Evolutionary conservation across 805 yeast genomes (phyloP), one percentile per base, ranked within the genome.

Genomic region (Starmerella apicola): DNA sequence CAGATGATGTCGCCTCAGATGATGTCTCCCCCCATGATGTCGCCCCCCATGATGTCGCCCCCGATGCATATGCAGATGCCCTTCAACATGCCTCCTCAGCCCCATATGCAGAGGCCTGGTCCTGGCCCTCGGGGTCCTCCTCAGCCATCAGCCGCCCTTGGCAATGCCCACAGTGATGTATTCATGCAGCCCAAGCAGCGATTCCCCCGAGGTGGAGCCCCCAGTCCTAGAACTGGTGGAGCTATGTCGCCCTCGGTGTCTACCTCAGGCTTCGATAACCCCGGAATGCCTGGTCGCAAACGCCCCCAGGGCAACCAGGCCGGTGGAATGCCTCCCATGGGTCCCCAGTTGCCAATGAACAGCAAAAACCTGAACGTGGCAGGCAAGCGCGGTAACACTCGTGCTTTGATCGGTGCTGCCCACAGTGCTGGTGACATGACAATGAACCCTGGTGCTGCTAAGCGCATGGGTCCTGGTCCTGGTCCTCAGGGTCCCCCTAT

Each of bases 171-270:
- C 35, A 26, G 26, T 6, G 44, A 41, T n/a, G 23, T 36, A 13
- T 41, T 36, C 32, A 41, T 41, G 44, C 19, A 20, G n/a, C 22
- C 37, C 2, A 32, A 20, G 26, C 24, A 16, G 20, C 30, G 44
- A n/a, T 41, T 41, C 32, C 44, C 44, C 12, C 36, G 36, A 25
- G 34, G 34, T 16, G 39, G 39, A 9, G n/a, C 16, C 21, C 13
- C 9, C 15, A 30, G 41, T n/a, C 43, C 43, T 2, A 15, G 13
- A 5, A 3, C 30, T 10, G 29, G 18, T 16, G 31, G 21, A 7
- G 12, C 16, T 7, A 22, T 34, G 20, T 7, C 27, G 8, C 29
- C 43, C 4, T 19, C 40, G 16, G 19, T 19, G 28, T 25, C 44
- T 2, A 15, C 32, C 3, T 36, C 28, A 5, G 4, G 4, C 15